These are phyloP conservation scores for Aureobasidium subglaciale DNA, from an alignment of 2,329 filamentous ascomycete genomes.

Conservation along the genomic window DNA sequence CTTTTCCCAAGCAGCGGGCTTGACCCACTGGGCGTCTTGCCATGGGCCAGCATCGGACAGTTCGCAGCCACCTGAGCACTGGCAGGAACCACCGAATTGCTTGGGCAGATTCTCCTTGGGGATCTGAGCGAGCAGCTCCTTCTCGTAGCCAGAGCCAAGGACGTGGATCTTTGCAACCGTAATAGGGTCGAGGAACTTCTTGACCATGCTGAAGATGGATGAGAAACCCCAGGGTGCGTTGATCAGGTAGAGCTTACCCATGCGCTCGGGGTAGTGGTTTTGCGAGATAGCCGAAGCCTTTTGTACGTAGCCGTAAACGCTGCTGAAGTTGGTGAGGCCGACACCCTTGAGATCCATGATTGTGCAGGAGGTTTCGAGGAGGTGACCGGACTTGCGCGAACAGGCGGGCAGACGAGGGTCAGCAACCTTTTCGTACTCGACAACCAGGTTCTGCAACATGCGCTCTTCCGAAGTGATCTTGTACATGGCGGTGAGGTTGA, in stretches of 20 bases:
- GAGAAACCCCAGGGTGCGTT: constrained; percentile 97
- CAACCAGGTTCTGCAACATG: constrained; percentile 93
- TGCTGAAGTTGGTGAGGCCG: constrained; percentile 68
- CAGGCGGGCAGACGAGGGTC: constrained; percentile 92
- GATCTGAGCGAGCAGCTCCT: constrained; percentile 76
- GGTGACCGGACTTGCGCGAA: constrained; percentile 80
- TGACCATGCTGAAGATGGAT: constrained; percentile 75
- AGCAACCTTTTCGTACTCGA: constrained; percentile 94
- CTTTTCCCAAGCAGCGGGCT: constrained; percentile 46
- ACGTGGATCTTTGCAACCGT: constrained; percentile 96
- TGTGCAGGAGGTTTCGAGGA: constrained; percentile 96
- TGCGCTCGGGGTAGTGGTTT: constrained; percentile 97
- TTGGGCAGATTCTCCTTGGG: constrained; percentile 84
- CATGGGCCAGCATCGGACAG: constrained; percentile 89
- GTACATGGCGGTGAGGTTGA: constrained; percentile 82
- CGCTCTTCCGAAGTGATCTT: constrained; percentile 88
- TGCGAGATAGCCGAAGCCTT: constrained; percentile 84
- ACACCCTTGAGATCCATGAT: constrained; percentile 98
- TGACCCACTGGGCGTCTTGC: constrained; percentile 62
- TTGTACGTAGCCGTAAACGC: constrained; percentile 82
- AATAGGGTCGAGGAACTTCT: constrained; percentile 92
- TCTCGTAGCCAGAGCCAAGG: constrained; percentile 72
- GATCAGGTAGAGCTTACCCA: constrained; percentile 95
- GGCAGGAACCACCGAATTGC: constrained; percentile 75
- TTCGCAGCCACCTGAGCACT: constrained; percentile 74